Base-by-base conservation (phyloP, 164 flowering plant species). In the Taxillus chinensis region DNA sequence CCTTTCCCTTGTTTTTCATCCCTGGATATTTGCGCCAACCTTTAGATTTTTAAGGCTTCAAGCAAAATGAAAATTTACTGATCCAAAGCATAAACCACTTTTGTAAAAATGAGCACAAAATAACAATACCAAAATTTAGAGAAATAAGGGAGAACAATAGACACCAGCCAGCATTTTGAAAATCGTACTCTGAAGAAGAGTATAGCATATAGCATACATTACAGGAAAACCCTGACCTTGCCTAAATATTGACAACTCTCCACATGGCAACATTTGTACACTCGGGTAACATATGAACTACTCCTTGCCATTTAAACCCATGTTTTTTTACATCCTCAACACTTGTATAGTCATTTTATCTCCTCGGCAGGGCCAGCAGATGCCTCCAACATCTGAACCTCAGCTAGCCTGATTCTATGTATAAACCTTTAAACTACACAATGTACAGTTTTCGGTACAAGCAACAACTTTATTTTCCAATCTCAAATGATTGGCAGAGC, bases 221-320 rank as follows among this genome's bases (percentile, higher is more conserved):
- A 50, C 43, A 40, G 65, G 62, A 77, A 75, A 77, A 46, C 64
- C 70, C 63, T 59, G 68, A 73, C 77, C 75, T 82, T 71, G 61
- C 73, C 86, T 79, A 70, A 75, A 75, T 63, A 72, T 55, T 39
- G 68, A 75, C 72, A 70, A 67, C 83, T 80, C 83, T 75, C 75
- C 73, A 78, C 83, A 73, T 64, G 74, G 81, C 70, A 70, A 77
- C 73, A 77, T 84, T 82, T 83, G 76, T 86, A 84, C 84, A 84
- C 80, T 79, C 80, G 16, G 67, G 71, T n/a, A 42, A 64, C 55
- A 41, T 49, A 41, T 61, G 60, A n/a, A 48, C 56, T 66, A 65
- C 64, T 71, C 69, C 75, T 70, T 69, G 59, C 49, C 74, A 63
- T 64, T 60, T 52, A 61, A 8, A 64, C 49, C 65, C 27, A 27